Evolutionary conservation across 2,329 filamentous ascomycete species (phyloP).

Genomic region (Arachnomyces sp.): DNA sequence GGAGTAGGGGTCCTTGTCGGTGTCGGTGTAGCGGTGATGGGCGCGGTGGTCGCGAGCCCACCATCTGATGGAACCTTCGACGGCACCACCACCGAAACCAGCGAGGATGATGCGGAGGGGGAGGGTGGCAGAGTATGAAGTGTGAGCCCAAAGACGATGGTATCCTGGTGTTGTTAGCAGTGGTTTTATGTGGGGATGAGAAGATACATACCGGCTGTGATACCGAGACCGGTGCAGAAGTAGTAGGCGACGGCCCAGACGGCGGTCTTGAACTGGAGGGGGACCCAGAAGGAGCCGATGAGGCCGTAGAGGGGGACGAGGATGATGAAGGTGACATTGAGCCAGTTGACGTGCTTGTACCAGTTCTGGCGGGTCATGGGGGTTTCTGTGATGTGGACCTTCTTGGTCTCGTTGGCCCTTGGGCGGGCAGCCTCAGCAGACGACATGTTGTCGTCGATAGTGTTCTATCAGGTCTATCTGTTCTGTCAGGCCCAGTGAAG

Average conservation of each 20-base stretch:
- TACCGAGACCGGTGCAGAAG: slow-evolving; percentile 73
- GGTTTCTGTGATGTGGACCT: slow-evolving; percentile 66
- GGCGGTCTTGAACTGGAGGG: slow-evolving; percentile 61
- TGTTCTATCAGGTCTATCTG: no score
- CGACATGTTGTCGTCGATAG: no score
- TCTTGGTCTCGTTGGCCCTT: no score
- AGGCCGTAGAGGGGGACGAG: slow-evolving; percentile 66
- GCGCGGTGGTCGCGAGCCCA: slow-evolving; percentile 81
- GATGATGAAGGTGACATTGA: slow-evolving; percentile 75
- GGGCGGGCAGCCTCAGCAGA: no score
- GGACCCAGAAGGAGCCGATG: slow-evolving; percentile 69
- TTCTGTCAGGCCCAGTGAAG: no score
- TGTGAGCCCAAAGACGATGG: slow-evolving; percentile 80
- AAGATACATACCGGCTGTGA: slow-evolving; percentile 57
- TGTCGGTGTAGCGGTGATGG: slow-evolving; percentile 87
- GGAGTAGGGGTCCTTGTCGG: slow-evolving; percentile 84
- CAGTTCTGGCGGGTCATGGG: slow-evolving; percentile 75
- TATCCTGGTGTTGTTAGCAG: slow-evolving; percentile 45
- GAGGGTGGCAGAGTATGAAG: slow-evolving; percentile 67
- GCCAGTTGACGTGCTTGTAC: slow-evolving; percentile 90
- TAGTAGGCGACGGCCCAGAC: slow-evolving; percentile 71
- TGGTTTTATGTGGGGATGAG: not conserved
- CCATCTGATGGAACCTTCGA: slow-evolving; percentile 80
- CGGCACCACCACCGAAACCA: slow-evolving; percentile 70
- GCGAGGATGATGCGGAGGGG: slow-evolving; percentile 77